These are phyloP conservation scores for Prunus davidiana DNA, from an alignment of 306 rosid genomes.

Conservation along the genomic window DNA sequence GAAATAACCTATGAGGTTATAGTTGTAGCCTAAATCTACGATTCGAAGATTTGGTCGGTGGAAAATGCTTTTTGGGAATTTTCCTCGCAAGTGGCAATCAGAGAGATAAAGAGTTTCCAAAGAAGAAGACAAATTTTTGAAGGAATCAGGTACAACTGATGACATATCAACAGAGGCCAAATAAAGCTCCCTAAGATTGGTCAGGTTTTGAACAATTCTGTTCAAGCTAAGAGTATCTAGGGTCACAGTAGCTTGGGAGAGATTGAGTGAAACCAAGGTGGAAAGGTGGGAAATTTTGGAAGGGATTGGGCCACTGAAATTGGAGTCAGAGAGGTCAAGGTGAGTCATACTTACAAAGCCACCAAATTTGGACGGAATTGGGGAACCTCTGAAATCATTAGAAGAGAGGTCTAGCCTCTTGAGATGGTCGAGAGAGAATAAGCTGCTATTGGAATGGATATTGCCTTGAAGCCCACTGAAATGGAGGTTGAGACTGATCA, in stretches of 20 bases:
- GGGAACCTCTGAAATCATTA: slow-evolving; percentile 3
- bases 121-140: background rate
- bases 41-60: background rate
- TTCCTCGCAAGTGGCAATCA: background rate
- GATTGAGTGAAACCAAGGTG: background rate
- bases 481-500: background rate
- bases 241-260: background rate
- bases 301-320: too few species aligned
- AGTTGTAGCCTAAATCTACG: rapidly evolving
- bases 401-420: background rate
- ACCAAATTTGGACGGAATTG: slow-evolving; percentile 6
- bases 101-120: background rate
- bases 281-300: background rate
- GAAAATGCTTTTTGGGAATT: background rate
- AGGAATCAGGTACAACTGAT: background rate
- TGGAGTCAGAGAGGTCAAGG: too few species aligned
- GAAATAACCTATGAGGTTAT: background rate
- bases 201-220: too few species aligned
- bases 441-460: too few species aligned
- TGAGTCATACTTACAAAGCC: background rate
- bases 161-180: rapidly evolving
- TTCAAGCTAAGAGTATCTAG: rapidly evolving
- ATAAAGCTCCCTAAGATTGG: too few species aligned
- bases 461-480: too few species aligned
- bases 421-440: too few species aligned